Evolutionary conservation across 2,329 filamentous ascomycete species (phyloP), one percentile per base, ranked within the genome.

Genomic region (Tolypocladium endophyticum): DNA sequence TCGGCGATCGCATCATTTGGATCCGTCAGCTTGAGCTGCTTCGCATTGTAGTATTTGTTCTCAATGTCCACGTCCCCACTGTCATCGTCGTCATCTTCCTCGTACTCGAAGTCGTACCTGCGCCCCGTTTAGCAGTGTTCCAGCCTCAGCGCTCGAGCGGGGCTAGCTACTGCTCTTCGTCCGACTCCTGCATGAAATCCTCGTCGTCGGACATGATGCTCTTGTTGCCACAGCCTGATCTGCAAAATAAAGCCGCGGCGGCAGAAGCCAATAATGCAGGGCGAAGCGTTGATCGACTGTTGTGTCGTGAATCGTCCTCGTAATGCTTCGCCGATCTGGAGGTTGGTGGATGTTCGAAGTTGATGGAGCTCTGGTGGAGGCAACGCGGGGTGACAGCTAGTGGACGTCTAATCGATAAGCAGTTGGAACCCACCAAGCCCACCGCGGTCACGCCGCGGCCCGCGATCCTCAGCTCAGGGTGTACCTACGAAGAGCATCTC

Each of bases 31-130:
- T 97, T 99, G 72, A 96, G 87, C 77, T 97, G 93, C 77, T 99
- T 99, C 52, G 94, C 94, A 76, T 97, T 97, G 82, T 97, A 99
- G 80, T 99, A 99, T 77, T 96, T 97, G 80, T 99, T 99, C 74
- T 99, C 94, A 72, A 97, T 95, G 66, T 93, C 92, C 68, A 97
- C 89, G 72, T 97, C 91, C 60, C 87, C 92, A 38, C 84, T 86
- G 60, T 96, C 88, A 52, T 95, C 90, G 56, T 94, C 92, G 60
- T 96, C 91, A 65, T 92, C 91, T 61, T 87, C 94, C 72, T 97
- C 93, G 75, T 97, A 97, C 71, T 97, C 93, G 73, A 97, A 97
- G 76, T 97, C 94, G 72, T 97, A 97, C 85, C 76, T 78, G 58
- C 14, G 12, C 4, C 30, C 20, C 23, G n/a, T 38, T 64, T 55